Percentiles rank a stretch among this genome's conserved stretches.
Evolutionary conservation across 345 rosid species (phyloP).

Genomic region (Sapria himalayana): DNA sequence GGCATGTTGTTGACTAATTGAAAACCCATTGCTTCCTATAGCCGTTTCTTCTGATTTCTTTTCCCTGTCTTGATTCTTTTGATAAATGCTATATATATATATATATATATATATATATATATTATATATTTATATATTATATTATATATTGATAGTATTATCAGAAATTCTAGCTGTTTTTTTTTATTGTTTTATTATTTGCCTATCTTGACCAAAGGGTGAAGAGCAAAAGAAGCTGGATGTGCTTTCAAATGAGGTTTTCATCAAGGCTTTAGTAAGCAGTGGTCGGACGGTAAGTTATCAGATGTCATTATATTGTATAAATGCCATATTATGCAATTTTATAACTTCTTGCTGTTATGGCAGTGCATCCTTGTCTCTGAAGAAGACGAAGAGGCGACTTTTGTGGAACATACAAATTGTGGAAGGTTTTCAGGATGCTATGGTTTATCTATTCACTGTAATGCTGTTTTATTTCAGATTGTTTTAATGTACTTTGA

Average conservation of each 20-base stretch:
- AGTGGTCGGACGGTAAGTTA: conserved; percentile 82
- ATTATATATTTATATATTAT: background rate
- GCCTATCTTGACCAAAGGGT: conserved; percentile 28
- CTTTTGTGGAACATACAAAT: conserved; percentile 45
- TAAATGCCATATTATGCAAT: conserved; percentile 1
- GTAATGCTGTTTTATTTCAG: background rate
- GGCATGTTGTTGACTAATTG: conserved; percentile 19
- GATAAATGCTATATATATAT: no score
- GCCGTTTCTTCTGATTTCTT: background rate
- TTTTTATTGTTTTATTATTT: background rate
- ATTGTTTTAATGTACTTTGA: background rate
- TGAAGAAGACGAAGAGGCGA: conserved; percentile 92
- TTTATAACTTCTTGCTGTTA: conserved; percentile 8
- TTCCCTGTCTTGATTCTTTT: background rate
- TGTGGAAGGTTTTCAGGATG: conserved; percentile 52
- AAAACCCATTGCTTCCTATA: background rate
- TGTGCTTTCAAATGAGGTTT: conserved; percentile 90
- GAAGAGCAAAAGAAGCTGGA: conserved; percentile 97
- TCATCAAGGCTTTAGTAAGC: conserved; percentile 81
- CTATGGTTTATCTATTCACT: conserved; percentile 1
- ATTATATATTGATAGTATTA: no score
- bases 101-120: background rate
- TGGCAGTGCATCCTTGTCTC: conserved; percentile 84
- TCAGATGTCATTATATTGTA: background rate
- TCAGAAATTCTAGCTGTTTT: no score